phyloP scores from a whole-genome alignment of 306 rosid species.

The Sechiopsis laciniata region DNA sequence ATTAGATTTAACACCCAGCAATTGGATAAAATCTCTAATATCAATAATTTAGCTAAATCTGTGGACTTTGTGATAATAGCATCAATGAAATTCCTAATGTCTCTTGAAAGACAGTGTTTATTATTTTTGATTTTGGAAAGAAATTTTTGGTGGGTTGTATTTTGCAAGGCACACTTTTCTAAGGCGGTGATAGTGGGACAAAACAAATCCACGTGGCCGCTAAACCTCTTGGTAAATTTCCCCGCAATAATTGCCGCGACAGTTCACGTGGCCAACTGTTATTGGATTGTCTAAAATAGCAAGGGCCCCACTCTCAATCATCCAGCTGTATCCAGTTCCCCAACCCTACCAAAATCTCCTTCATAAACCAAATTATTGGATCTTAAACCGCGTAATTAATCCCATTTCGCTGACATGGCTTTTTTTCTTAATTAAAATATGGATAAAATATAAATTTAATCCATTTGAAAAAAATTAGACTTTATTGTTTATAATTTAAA shows the following conservation, averaged over 20 bases:
- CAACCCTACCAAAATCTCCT: neutral
- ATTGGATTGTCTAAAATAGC: conserved; percentile 29
- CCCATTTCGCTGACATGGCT: neutral
- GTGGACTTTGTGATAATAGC: too few relatives aligned
- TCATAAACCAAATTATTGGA: neutral
- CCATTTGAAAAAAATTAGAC: too few relatives aligned
- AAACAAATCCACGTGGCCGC: neutral
- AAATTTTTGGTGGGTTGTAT: neutral
- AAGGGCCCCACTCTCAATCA: conserved; percentile 26
- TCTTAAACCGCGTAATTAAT: conserved; percentile 3
- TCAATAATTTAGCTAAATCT: too few relatives aligned
- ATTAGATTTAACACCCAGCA: too few relatives aligned
- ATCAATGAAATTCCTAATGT: too few relatives aligned
- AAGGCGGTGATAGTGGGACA: conserved; percentile 10
- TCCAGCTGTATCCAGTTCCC: conserved; percentile 42
- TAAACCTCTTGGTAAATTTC: neutral
- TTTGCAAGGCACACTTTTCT: neutral
- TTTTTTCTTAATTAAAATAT: too few relatives aligned
- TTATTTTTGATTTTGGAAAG: too few relatives aligned
- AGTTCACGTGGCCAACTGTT: conserved; percentile 31
- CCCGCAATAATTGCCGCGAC: conserved; percentile 27
- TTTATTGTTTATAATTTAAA: too few relatives aligned
- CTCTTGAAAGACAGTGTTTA: neutral
- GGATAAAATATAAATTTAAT: too few relatives aligned
- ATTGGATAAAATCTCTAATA: too few relatives aligned